Base-by-base conservation (phyloP, 1,284 basidiomycete species). In the Leucoagaricus sp. region DNA sequence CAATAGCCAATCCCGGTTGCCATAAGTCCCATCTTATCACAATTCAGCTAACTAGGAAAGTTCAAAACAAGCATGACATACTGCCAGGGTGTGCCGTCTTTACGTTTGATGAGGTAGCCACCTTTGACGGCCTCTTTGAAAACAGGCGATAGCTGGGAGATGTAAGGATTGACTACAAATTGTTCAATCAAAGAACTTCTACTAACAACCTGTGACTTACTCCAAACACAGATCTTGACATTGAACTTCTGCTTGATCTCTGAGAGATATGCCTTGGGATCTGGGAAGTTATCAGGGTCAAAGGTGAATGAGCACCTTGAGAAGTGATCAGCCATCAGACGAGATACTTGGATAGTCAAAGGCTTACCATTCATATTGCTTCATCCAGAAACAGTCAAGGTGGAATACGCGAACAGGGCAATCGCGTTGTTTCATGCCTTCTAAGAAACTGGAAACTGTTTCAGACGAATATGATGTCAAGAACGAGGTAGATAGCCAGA, bases 301-400 rank as follows among this genome's bases (percentile, higher is more conserved):
- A 89, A 90, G 4, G 85, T 85, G 71, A 90, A 91, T 9, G 84
- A 87, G 63, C 86, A 89, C 84, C 84, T 85, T 44, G 33, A 54
- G 25, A 46, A 13, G 26, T 33, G 21, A 36, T 7, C 52, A 10
- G 40, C 12, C 4, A 26, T 17, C 7, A 5, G 4, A 21, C 34
- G 23, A 50, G 33, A 25, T 48, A n/a, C 54, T 13, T 42, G 21
- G 34, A 40, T 26, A 12, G 7, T 25, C 2, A 58, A 29, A 10
- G 53, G 10, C 68, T 49, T 55, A 78, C 87, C 87, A 89, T 70
- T 89, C 84, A 67, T 88, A 89, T 67, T 86, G 83, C 66, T 86
- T 87, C 87, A 89, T 89, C 86, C 86, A 89, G 74, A 89, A 91
- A 65, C 87, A 90, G 65, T 91, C 89, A 42, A 90, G 68, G 63